Evolutionary conservation across 2,329 filamentous ascomycete species (phyloP).

Genomic region (Cordyceps farinosa): DNA sequence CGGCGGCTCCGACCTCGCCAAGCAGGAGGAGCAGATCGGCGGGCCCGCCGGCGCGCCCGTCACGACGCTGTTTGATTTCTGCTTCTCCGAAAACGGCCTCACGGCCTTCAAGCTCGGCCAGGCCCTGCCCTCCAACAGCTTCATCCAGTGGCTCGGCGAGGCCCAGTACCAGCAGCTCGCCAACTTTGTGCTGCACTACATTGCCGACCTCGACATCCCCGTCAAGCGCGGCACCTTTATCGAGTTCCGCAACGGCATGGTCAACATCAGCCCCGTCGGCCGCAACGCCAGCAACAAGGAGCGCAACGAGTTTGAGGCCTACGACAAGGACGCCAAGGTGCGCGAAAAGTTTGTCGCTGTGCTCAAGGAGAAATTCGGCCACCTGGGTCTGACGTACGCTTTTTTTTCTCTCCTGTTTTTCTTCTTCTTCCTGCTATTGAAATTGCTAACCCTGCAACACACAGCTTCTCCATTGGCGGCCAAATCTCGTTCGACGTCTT

Average conservation of each 20-base stretch:
- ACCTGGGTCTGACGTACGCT: conserved; percentile 78
- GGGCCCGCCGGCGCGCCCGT: conserved; percentile 60
- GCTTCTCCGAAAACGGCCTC: conserved; percentile 95
- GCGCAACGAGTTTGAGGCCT: conserved; percentile 76
- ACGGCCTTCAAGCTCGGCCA: conserved; percentile 82
- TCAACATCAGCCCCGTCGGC: conserved; percentile 80
- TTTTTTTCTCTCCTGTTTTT: background rate
- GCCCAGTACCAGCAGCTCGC: conserved; percentile 73
- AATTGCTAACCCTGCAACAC: background rate
- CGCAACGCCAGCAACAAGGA: conserved; percentile 81
- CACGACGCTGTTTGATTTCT: conserved; percentile 89
- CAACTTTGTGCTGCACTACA: conserved; percentile 73
- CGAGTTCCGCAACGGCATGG: conserved; percentile 89
- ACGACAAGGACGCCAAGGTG: conserved; percentile 74
- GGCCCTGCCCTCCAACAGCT: conserved; percentile 72
- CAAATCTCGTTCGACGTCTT: conserved; percentile 99
- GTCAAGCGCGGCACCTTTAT: conserved; percentile 81
- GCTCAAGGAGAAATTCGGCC: conserved; percentile 75
- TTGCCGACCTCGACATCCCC: conserved; percentile 79
- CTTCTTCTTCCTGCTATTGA: background rate
- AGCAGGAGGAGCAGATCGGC: conserved; percentile 96
- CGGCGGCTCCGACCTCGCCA: conserved; percentile 84
- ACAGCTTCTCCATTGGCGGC: conserved; percentile 86
- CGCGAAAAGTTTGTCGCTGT: conserved; percentile 71
- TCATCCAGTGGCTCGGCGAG: conserved; percentile 91